Conservation (phyloP, 768 basidiomycete species). For the Pleurotus ostreatus region DNA sequence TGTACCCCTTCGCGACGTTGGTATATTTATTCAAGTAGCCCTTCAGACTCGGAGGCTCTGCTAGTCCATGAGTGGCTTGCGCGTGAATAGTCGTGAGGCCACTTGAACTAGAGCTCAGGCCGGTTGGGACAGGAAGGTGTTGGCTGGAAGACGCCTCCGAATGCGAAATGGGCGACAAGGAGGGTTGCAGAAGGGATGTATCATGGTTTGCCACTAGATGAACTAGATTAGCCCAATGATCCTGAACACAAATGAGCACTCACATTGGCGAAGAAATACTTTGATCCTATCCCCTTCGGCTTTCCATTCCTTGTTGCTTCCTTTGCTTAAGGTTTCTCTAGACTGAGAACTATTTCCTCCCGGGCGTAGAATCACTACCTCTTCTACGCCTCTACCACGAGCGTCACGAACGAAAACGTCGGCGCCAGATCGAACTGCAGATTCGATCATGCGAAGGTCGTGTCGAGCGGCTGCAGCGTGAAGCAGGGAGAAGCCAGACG, state of each 20-base stretch:
- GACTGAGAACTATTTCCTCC: not conserved
- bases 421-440: conserved; percentile 81
- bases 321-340: conserved; percentile 11
- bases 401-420: conserved; percentile 86
- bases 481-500: conserved; percentile 72
- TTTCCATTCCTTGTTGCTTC: conserved; percentile 5
- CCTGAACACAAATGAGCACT: conserved; percentile 20
- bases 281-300: conserved; percentile 66
- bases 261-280: conserved; percentile 82
- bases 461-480: conserved; percentile 85
- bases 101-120: conserved; percentile 11
- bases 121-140: not conserved
- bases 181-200: conserved; percentile 48
- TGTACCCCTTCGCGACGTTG: conserved; percentile 88
- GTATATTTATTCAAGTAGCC: conserved; percentile 90
- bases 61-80: conserved; percentile 19
- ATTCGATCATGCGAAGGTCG: conserved; percentile 77
- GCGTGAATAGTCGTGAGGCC: conserved; percentile 22
- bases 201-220: conserved; percentile 74
- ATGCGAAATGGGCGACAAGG: not conserved
- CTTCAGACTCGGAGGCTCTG: conserved; percentile 58
- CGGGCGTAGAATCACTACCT: conserved; percentile 1
- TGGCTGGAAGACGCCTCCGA: not conserved
- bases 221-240: no score
- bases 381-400: conserved; percentile 35